Percentiles rank a stretch among this genome's conserved stretches.
phyloP scores from a whole-genome alignment of 805 yeast species.

The Metschnikowia lochheadii region DNA sequence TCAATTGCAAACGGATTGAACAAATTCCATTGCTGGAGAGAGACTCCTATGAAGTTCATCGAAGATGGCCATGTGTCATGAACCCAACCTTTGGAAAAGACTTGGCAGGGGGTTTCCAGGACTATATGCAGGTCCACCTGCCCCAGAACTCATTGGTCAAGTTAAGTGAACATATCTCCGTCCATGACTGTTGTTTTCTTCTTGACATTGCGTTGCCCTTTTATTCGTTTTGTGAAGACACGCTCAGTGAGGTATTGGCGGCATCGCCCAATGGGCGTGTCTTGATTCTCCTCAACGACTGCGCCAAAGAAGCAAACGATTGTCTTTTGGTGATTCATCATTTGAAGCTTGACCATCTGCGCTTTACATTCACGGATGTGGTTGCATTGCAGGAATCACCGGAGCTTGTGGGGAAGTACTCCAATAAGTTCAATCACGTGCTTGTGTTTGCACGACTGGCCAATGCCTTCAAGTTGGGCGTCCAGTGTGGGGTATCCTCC shows the following conservation, averaged over 20 bases:
- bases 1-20: slow-evolving; percentile 17
- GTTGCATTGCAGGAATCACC: slow-evolving; percentile 2
- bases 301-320: slow-evolving; percentile 33
- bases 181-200: slow-evolving; percentile 36
- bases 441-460: slow-evolving; percentile 10
- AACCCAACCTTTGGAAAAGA: slow-evolving; percentile 29
- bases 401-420: slow-evolving; percentile 5
- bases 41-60: slow-evolving; percentile 12
- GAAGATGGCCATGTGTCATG: slow-evolving; percentile 21
- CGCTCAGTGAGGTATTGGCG: slow-evolving; percentile 3
- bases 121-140: slow-evolving; percentile 25
- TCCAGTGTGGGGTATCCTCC: slow-evolving; percentile 2
- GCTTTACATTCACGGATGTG: slow-evolving; percentile 15
- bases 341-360: slow-evolving; percentile 16
- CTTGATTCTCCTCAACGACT: slow-evolving; percentile 29
- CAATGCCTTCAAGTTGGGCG: slow-evolving; percentile 6
- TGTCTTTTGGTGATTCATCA: slow-evolving; percentile 31
- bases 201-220: slow-evolving; percentile 35
- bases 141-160: slow-evolving; percentile 25
- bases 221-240: slow-evolving; percentile 24
- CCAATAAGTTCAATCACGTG: slow-evolving; percentile 12
- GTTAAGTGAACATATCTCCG: slow-evolving; percentile 28
- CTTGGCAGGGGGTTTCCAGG: slow-evolving; percentile 40
- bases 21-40: slow-evolving; percentile 4
- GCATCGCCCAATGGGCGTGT: slow-evolving; percentile 14